Evolutionary conservation across 805 yeast species (phyloP).

Genomic region (Wickerhamiella sorbophila): DNA sequence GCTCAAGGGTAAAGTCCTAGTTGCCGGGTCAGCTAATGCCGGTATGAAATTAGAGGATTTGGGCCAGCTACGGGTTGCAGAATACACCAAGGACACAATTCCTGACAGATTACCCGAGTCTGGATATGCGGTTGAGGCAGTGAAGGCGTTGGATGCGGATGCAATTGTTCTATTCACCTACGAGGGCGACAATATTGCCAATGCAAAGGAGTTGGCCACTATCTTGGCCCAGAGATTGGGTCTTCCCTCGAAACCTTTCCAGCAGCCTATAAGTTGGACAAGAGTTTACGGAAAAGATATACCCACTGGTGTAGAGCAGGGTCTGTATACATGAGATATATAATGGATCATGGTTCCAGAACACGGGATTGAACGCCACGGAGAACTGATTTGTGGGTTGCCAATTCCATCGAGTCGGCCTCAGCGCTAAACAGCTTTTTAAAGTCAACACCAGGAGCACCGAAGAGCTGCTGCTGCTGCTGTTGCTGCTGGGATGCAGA

Average conservation of each 20-base stretch:
- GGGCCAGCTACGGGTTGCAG: constrained; percentile 1
- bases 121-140: constrained; percentile 22
- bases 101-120: constrained; percentile 11
- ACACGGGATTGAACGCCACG: constrained; percentile 48
- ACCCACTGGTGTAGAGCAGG: constrained; percentile 60
- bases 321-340: constrained; percentile 42
- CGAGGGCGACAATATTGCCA: constrained; percentile 79
- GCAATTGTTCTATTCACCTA: constrained; percentile 45
- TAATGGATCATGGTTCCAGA: constrained; percentile 15
- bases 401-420: constrained; percentile 59
- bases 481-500: constrained; percentile 17
- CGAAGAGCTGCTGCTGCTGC: neutral
- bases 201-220: constrained; percentile 43
- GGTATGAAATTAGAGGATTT: constrained; percentile 26
- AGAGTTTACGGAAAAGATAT: constrained; percentile 70
- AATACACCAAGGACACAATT: neutral
- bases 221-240: constrained; percentile 24
- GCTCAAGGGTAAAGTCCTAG: constrained; percentile 28
- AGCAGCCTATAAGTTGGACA: constrained; percentile 60
- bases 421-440: constrained; percentile 51
- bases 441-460: constrained; percentile 31
- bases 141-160: constrained; percentile 10
- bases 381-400: constrained; percentile 40
- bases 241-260: constrained; percentile 11
- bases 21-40: constrained; percentile 63